phyloP scores from a whole-genome alignment of 176 grass and related monocot genomes.

The Cenchrus americanus region DNA sequence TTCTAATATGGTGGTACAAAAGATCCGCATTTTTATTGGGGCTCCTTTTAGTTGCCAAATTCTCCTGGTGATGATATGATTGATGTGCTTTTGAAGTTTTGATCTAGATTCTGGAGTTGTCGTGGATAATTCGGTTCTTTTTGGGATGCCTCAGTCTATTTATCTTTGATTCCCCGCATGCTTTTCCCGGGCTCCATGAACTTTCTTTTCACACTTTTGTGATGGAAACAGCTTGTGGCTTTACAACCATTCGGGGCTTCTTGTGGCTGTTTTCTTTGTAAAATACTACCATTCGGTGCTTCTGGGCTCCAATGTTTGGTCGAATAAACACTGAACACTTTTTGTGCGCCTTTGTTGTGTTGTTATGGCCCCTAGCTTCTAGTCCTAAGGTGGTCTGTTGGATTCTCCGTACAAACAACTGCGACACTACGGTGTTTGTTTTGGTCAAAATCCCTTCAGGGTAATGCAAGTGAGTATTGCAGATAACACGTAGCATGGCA shows the following conservation, averaged over 20 bases:
- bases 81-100: neutral
- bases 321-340: neutral
- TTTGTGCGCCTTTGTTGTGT: neutral
- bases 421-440: neutral
- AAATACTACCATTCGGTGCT: neutral
- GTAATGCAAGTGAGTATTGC: neutral
- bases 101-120: conserved; percentile 17
- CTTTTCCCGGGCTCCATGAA: neutral
- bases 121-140: conserved; percentile 23
- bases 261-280: neutral
- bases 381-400: neutral
- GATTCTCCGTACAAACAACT: neutral
- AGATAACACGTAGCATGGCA: neutral
- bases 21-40: neutral
- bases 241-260: neutral
- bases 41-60: neutral
- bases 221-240: neutral
- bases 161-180: conserved; percentile 4
- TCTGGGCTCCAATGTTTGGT: neutral
- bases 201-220: neutral
- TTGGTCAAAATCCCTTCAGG: neutral
- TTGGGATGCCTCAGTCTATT: neutral
- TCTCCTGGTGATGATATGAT: neutral
- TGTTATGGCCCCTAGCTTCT: neutral
- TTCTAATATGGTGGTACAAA: conserved; percentile 4